Evolutionary conservation across 1,139 yeast species (phyloP).

Genomic region (Yamadazyma dushanensis): DNA sequence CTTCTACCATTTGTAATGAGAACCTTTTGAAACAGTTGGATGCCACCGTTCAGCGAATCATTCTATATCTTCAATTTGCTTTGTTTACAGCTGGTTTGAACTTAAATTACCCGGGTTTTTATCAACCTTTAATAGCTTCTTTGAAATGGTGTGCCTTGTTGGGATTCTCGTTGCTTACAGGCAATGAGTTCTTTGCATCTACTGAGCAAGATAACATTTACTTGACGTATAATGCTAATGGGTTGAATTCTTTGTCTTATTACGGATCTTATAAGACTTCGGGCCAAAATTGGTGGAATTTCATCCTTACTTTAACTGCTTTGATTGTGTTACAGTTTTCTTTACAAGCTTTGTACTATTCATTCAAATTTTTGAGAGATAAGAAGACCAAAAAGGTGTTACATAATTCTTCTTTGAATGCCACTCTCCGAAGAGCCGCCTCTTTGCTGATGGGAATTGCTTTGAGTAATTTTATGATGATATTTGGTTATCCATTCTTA

Average conservation of each 20-base stretch:
- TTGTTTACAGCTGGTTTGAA: slow-evolving; percentile 57
- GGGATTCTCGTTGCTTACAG: slow-evolving; percentile 26
- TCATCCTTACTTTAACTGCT: slow-evolving; percentile 34
- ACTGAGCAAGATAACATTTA: slow-evolving; percentile 34
- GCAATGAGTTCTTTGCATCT: slow-evolving; percentile 12
- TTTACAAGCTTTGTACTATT: slow-evolving; percentile 17
- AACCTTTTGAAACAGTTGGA: slow-evolving; percentile 57
- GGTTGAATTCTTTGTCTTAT: slow-evolving; percentile 31
- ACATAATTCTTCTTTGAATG: slow-evolving; percentile 7
- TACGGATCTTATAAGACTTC: slow-evolving; percentile 27
- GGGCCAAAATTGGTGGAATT: slow-evolving; percentile 42
- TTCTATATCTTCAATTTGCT: slow-evolving; percentile 58
- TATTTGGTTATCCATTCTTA: slow-evolving; percentile 49
- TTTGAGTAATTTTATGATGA: slow-evolving; percentile 31
- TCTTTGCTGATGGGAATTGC: slow-evolving; percentile 34
- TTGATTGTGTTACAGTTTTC: slow-evolving; percentile 28
- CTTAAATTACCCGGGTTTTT: slow-evolving; percentile 63
- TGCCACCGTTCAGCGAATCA: slow-evolving; percentile 51
- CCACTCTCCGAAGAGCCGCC: slow-evolving; percentile 22
- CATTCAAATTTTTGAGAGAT: slow-evolving; percentile 6
- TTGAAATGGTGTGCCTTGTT: slow-evolving; percentile 39
- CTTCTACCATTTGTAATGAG: slow-evolving; percentile 62
- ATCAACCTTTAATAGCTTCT: slow-evolving; percentile 52
- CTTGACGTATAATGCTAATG: slow-evolving; percentile 32
- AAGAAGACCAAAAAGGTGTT: slow-evolving; percentile 2